These are phyloP conservation scores for Nowakowskiella sp. DNA, from an alignment of 192 early-diverging fungal genomes.

Conservation along the genomic window DNA sequence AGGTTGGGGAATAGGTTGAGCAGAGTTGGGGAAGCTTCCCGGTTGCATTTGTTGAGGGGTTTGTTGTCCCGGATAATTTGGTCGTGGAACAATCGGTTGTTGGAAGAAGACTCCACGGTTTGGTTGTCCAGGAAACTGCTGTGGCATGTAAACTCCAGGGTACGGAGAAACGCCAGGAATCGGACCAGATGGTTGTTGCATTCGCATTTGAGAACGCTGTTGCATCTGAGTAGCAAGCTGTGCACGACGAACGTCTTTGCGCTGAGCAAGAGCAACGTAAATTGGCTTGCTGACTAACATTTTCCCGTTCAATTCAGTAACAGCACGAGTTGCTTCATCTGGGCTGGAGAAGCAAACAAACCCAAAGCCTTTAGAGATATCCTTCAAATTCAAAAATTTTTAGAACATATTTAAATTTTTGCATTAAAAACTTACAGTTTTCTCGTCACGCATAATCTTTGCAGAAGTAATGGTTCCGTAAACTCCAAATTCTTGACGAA, in stretches of 20 bases:
- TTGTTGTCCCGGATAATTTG: no score
- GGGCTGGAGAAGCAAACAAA: slow-evolving; percentile 98
- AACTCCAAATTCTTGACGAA: slow-evolving; percentile 90
- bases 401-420: slow-evolving; percentile 13
- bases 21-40: no score
- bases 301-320: slow-evolving; percentile 97
- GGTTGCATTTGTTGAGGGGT: no score
- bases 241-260: slow-evolving; percentile 91
- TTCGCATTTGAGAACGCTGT: slow-evolving; percentile 78
- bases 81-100: no score
- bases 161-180: slow-evolving; percentile 31
- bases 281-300: slow-evolving; percentile 93
- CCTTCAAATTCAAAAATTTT: slow-evolving; percentile 14
- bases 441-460: slow-evolving; percentile 97
- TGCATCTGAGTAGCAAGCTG: slow-evolving; percentile 95
- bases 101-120: no score
- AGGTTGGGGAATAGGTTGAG: no score
- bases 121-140: neutral
- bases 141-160: slow-evolving; percentile 5
- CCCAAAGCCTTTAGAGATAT: slow-evolving; percentile 85
- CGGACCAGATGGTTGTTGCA: slow-evolving; percentile 53
- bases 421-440: slow-evolving; percentile 36
- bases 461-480: slow-evolving; percentile 95
- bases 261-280: slow-evolving; percentile 96
- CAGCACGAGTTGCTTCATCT: slow-evolving; percentile 97